Evolutionary conservation across 2,329 filamentous ascomycete species (phyloP).

Genomic region (Neobulgaria alba): DNA sequence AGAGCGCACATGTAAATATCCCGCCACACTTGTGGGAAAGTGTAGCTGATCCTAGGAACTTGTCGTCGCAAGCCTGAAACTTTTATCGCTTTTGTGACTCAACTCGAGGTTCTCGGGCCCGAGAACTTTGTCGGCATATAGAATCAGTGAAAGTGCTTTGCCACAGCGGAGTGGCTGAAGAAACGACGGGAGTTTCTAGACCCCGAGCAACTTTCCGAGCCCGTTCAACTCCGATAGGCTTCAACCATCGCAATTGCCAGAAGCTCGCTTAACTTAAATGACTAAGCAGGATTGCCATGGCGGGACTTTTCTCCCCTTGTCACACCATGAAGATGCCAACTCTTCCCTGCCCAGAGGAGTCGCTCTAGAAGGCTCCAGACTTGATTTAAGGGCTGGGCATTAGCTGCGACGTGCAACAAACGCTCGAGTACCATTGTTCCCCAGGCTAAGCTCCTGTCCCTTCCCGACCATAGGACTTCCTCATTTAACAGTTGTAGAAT

Average conservation of each 20-base stretch:
- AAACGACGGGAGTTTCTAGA: not conserved
- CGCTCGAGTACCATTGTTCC: too few relatives aligned
- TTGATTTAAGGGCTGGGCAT: conserved; percentile 12
- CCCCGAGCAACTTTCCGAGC: not conserved
- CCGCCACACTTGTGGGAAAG: conserved; percentile 8
- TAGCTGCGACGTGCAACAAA: conserved; percentile 16
- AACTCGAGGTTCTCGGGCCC: conserved; percentile 6
- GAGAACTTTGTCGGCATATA: conserved; percentile 1
- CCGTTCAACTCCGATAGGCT: not conserved
- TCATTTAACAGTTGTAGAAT: too few relatives aligned
- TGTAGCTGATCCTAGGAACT: conserved; percentile 14
- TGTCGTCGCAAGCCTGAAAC: conserved; percentile 18
- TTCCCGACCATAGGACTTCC: too few relatives aligned
- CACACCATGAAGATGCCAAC: not conserved
- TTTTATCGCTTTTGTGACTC: conserved; percentile 8
- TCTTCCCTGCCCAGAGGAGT: not conserved
- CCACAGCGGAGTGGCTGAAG: not conserved
- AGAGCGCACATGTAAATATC: conserved; percentile 4
- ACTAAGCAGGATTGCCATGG: not conserved
- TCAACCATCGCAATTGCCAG: not conserved
- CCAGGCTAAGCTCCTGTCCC: too few relatives aligned
- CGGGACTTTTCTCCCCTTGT: not conserved
- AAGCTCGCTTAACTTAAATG: not conserved
- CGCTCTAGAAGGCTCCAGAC: conserved; percentile 4
- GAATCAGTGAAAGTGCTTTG: not conserved